Evolutionary conservation across 768 basidiomycete species (phyloP).

Genomic region (Serendipita sp.): DNA sequence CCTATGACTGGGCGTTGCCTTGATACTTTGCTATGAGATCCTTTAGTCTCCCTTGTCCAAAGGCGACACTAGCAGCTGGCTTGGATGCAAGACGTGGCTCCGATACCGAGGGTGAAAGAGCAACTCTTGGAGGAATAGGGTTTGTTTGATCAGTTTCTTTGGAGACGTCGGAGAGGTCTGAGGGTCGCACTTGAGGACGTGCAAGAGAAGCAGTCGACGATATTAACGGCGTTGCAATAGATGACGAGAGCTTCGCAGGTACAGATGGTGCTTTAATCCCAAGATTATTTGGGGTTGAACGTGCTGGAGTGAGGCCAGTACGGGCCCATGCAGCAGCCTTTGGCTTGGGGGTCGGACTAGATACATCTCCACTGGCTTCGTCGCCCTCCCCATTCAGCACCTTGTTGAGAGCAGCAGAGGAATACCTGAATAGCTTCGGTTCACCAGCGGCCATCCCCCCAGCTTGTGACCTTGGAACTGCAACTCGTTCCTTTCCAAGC

Average conservation of each 20-base stretch:
- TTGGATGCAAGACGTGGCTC: conserved; percentile 5
- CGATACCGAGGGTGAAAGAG: conserved; percentile 7
- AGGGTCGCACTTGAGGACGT: conserved; percentile 21
- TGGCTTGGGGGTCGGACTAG: conserved; percentile 1
- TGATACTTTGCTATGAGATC: conserved; percentile 78
- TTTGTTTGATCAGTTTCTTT: conserved; percentile 16
- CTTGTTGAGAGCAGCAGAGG: too few relatives aligned
- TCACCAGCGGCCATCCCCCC: neutral
- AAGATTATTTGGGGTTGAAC: conserved; percentile 16
- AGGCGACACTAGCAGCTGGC: conserved; percentile 35
- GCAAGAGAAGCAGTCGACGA: conserved; percentile 67
- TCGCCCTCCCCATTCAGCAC: neutral
- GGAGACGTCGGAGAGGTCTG: conserved; percentile 9
- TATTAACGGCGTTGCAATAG: conserved; percentile 53
- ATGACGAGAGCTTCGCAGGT: conserved; percentile 53
- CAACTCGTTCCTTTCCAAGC: neutral
- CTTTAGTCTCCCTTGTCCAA: conserved; percentile 60
- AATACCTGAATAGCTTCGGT: conserved; percentile 8
- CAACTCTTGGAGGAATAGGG: conserved; percentile 20
- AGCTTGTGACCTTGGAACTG: neutral
- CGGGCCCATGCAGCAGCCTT: neutral
- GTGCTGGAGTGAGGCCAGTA: conserved; percentile 7
- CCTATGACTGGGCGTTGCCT: too few relatives aligned
- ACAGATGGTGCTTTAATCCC: conserved; percentile 45
- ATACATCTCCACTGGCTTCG: conserved; percentile 20